phyloP scores from a whole-genome alignment of 176 grass and related monocot species.

The Rhipidocladum racemiflorum region DNA sequence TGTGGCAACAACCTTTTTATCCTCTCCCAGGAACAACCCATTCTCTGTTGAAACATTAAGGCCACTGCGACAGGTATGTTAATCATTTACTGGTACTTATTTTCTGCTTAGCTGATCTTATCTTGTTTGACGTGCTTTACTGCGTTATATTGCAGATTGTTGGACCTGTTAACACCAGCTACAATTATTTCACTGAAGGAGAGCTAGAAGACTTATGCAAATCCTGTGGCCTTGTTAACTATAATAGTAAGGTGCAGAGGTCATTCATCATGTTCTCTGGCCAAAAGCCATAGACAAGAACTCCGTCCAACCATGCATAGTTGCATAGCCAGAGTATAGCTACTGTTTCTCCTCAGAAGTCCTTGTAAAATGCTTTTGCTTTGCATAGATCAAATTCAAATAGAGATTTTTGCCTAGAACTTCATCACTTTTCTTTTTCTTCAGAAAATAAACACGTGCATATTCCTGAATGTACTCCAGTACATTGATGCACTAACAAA shows the following conservation, averaged over 20 bases:
- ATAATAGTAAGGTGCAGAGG: slow-evolving; percentile 64
- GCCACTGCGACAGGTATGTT: slow-evolving; percentile 71
- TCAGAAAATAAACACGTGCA: too few species aligned
- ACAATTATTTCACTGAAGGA: slow-evolving; percentile 80
- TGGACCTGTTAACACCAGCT: slow-evolving; percentile 68
- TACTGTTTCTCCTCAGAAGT: not conserved
- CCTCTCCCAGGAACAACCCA: slow-evolving; percentile 59
- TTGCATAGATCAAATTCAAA: too few species aligned
- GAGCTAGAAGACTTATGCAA: slow-evolving; percentile 86
- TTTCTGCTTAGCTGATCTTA: slow-evolving; percentile 12
- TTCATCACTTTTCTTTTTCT: too few species aligned
- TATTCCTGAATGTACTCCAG: too few species aligned
- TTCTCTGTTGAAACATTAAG: slow-evolving; percentile 52
- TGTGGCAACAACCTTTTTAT: slow-evolving; percentile 84
- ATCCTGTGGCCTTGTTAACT: slow-evolving; percentile 85
- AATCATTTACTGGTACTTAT: not conserved
- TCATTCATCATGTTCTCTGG: slow-evolving; percentile 98
- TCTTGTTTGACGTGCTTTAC: not conserved
- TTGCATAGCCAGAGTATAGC: not conserved
- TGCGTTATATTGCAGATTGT: slow-evolving; percentile 53
- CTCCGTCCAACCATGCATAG: not conserved
- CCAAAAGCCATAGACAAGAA: slow-evolving; percentile 56
- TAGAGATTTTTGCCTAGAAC: too few species aligned
- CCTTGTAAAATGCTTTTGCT: not conserved
- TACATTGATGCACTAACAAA: too few species aligned